phyloP scores from a whole-genome alignment of 192 early-diverging fungal genomes.

The Dissophora ornata region DNA sequence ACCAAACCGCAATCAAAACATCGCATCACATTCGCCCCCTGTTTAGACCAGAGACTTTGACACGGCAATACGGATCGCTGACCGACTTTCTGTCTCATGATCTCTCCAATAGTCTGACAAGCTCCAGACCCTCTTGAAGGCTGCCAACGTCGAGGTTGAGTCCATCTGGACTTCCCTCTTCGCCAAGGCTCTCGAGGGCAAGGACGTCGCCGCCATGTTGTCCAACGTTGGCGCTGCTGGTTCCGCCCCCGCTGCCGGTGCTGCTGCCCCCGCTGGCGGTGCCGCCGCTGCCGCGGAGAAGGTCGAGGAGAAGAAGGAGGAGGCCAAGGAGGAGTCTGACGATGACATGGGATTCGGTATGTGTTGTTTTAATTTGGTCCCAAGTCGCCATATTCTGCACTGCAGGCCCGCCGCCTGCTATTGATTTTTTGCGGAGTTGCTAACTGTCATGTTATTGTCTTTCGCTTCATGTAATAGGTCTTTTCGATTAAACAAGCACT shows the following conservation, averaged over 20 bases:
- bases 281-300: slow-evolving; percentile 56
- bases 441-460: slow-evolving; percentile 12
- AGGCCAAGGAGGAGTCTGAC: slow-evolving; percentile 83
- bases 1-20: too few relatives aligned
- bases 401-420: too few relatives aligned
- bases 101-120: slow-evolving; percentile 91
- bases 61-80: too few relatives aligned
- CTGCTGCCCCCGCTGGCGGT: slow-evolving; percentile 53
- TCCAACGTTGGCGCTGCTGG: slow-evolving; percentile 88
- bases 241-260: slow-evolving; percentile 60
- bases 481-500: slow-evolving; percentile 64
- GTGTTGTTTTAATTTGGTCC: slow-evolving; percentile 31
- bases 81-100: too few relatives aligned
- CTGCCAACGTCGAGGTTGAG: slow-evolving; percentile 92
- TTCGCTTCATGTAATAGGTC: slow-evolving; percentile 46
- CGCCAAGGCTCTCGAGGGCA: slow-evolving; percentile 97
- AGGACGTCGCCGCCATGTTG: slow-evolving; percentile 89
- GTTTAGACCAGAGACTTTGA: too few relatives aligned
- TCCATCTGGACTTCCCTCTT: slow-evolving; percentile 96
- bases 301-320: slow-evolving; percentile 64
- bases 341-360: slow-evolving; percentile 89
- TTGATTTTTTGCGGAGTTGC: too few relatives aligned
- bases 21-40: too few relatives aligned
- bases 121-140: slow-evolving; percentile 89
- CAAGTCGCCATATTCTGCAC: too few relatives aligned